Evolutionary conservation across 441 rosid genomes (phyloP).

Genomic region (Flueggea neowawraea): DNA sequence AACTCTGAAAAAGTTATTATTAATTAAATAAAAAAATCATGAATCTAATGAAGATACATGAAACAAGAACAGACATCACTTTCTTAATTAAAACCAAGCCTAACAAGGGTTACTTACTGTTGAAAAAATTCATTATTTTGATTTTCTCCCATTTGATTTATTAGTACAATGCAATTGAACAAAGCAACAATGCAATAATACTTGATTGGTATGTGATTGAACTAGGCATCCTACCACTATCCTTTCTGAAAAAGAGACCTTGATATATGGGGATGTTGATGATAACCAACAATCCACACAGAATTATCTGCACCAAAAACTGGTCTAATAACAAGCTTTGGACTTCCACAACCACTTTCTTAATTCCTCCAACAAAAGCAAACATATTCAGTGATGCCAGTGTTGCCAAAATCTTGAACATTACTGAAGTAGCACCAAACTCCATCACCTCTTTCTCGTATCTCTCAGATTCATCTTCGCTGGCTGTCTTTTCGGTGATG

Average conservation of each 20-base stretch:
- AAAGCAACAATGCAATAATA: conserved; percentile 10
- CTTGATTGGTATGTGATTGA: conserved; percentile 23
- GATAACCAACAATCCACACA: conserved; percentile 20
- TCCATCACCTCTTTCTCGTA: conserved; percentile 33
- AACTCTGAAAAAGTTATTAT: too few relatives aligned
- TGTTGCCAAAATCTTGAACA: conserved; percentile 31
- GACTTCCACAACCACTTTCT: conserved; percentile 1
- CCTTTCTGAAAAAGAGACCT: conserved; percentile 30
- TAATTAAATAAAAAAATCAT: too few relatives aligned
- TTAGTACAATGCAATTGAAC: too few relatives aligned
- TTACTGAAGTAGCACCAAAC: conserved; percentile 30
- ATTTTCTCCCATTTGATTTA: too few relatives aligned
- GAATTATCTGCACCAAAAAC: conserved; percentile 19
- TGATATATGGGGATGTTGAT: conserved; percentile 29
- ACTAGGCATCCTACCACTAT: conserved; percentile 26
- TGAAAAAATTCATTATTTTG: too few relatives aligned
- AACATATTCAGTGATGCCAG: conserved; percentile 30
- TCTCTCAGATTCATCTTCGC: conserved; percentile 21
- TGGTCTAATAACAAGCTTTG: conserved; percentile 5
- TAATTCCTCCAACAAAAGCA: conserved; percentile 12
- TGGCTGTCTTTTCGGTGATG: conserved; percentile 26
- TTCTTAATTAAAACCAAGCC: too few relatives aligned
- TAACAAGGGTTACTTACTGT: too few relatives aligned
- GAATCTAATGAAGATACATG: too few relatives aligned
- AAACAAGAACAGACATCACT: too few relatives aligned